Percentiles rank a stretch among this genome's conserved stretches.
These are phyloP conservation scores for Acacia crassicarpa DNA, from an alignment of 306 rosid species.

Conservation along the genomic window DNA sequence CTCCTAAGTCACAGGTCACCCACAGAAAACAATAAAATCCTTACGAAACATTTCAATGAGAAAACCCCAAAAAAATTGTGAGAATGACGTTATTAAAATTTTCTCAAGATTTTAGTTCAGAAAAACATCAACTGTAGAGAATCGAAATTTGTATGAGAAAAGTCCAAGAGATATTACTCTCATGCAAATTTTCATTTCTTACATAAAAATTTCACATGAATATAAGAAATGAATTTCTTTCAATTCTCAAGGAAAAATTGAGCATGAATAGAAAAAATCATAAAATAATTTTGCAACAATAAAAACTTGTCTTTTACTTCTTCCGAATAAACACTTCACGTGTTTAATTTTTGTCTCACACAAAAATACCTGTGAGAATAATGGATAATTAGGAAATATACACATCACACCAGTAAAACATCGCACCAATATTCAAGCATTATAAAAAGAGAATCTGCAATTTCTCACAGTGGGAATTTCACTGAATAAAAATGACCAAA, in stretches of 20 bases:
- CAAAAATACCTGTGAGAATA: not conserved
- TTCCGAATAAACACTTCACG: not conserved
- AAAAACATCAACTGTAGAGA: not conserved
- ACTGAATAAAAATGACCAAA: not conserved
- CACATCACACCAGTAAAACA: not conserved
- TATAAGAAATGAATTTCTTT: no score
- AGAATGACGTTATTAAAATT: not conserved
- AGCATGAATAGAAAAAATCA: not conserved
- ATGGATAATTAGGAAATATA: not conserved
- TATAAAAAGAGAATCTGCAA: not conserved
- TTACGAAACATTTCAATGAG: not conserved
- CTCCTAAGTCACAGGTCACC: not conserved
- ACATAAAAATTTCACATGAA: not conserved
- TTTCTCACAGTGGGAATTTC: not conserved
- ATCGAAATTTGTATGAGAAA: not conserved
- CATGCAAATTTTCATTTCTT: not conserved
- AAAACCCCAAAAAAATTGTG: not conserved
- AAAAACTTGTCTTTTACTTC: no score
- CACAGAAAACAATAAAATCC: not conserved
- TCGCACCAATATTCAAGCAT: not conserved
- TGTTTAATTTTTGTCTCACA: not conserved
- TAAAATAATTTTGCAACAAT: no score
- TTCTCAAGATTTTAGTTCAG: not conserved
- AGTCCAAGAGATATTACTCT: not conserved
- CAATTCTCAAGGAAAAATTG: no score